Base-by-base conservation (phyloP, 352 stramenopile species). In the Phytophthora tentaculata region DNA sequence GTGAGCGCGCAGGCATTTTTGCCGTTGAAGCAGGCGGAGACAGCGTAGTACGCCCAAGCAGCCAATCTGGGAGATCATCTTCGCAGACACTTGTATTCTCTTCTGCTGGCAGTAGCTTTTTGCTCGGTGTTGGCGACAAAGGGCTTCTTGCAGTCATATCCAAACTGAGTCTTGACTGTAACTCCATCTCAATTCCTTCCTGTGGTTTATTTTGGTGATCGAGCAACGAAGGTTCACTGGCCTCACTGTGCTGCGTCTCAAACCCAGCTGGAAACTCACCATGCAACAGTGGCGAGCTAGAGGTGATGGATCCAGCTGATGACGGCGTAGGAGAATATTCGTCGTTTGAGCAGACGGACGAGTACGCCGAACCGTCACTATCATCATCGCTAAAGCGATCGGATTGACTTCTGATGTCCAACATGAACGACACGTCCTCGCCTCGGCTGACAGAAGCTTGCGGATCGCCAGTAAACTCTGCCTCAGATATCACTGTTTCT, bases 41-140 rank as follows among this genome's bases (percentile, higher is more conserved):
- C 1, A 73, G 43, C 7, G 60, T 49, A 23, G 47, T 49, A 7
- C 41, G 54, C 16, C 54, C 59, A 47, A 28, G 43, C 43, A 77
- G 19, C 69, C 69, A 77, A 26, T 77, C 69, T 24, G 69, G 69
- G 28, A 77, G 64, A 8, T 74, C 69, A 35, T 77, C 60, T 26
- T 74, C 58, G 24, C n/a, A 44, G 1, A 63, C 49, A 0, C 7
- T 56, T 13, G 14, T 39, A 28, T 44, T 37, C n/a, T 50, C 45
- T 45, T 52, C 56, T 64, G 29, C n/a, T 51, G 9, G 35, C 16
- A 8, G 47, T 28, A 45, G 45, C 22, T 50, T 52, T 19, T 29
- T 29, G 19, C 32, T 67, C 5, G 19, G 20, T 41, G 41, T 61
- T 20, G 19, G 32, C 13, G 58, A 59, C 23, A 45, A 51, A 4